A percentile compares a stretch with the other conserved stretches of the same genome.
phyloP scores from a whole-genome alignment of 140 eudicot genomes.

The Ambrosia hybrid region DNA sequence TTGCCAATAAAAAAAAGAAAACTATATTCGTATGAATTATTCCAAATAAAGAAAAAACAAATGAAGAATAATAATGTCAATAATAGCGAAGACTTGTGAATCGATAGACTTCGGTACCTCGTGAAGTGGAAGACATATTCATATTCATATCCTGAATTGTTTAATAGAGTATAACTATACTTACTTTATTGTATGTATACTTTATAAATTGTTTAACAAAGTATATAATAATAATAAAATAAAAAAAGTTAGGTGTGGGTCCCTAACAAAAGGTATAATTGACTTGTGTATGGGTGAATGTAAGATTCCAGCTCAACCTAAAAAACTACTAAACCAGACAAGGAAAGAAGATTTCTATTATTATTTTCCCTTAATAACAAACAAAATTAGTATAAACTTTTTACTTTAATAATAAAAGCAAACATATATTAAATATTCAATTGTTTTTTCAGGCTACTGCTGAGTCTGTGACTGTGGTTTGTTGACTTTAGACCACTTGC shows the following conservation, averaged over 20 bases:
- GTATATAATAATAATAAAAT: not conserved
- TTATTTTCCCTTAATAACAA: slow-evolving; percentile 11
- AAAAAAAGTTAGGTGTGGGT: not conserved
- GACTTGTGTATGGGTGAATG: slow-evolving; percentile 13
- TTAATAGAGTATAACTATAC: too few species aligned
- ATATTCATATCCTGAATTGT: too few species aligned
- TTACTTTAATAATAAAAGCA: slow-evolving; percentile 11
- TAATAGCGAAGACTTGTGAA: too few species aligned
- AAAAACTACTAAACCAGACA: slow-evolving; percentile 28
- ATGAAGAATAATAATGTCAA: too few species aligned
- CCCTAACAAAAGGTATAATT: slow-evolving; percentile 4
- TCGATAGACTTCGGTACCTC: too few species aligned
- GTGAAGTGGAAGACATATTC: too few species aligned
- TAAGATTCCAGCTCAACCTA: slow-evolving; percentile 29
- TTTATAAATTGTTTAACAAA: not conserved
- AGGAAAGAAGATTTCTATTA: not conserved
- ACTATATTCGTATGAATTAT: too few species aligned
- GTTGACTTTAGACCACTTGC: slow-evolving; percentile 25
- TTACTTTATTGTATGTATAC: not conserved
- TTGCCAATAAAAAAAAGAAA: too few species aligned
- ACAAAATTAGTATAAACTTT: slow-evolving; percentile 10
- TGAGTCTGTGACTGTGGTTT: slow-evolving; percentile 17
- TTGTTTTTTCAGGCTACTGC: slow-evolving; percentile 14
- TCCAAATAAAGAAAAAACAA: too few species aligned
- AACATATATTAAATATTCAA: not conserved